Percentiles rank a stretch among this genome's conserved stretches.
Evolutionary conservation across 352 stramenopile species (phyloP).

Genomic region (Phytophthora colocasiae): DNA sequence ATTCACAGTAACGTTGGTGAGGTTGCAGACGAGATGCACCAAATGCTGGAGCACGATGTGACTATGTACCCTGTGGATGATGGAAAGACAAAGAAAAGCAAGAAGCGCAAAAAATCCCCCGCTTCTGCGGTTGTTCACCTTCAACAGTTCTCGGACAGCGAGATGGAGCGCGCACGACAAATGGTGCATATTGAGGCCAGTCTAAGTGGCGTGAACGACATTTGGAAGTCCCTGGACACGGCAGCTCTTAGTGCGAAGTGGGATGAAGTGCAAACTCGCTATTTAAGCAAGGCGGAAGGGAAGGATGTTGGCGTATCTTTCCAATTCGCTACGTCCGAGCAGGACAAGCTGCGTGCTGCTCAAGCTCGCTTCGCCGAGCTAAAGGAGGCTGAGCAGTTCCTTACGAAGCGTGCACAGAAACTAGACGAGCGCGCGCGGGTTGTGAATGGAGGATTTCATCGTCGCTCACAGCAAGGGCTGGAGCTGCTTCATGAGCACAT

Average conservation of each 20-base stretch:
- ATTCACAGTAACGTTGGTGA: slow-evolving; percentile 50
- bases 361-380: slow-evolving; percentile 70
- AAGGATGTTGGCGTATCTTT: slow-evolving; percentile 42
- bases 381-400: slow-evolving; percentile 62
- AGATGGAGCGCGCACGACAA: slow-evolving; percentile 70
- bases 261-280: slow-evolving; percentile 48
- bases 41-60: slow-evolving; percentile 71
- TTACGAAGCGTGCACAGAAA: slow-evolving; percentile 78
- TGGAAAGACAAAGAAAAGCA: slow-evolving; percentile 53
- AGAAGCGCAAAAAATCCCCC: slow-evolving; percentile 70
- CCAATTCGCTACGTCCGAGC: slow-evolving; percentile 44
- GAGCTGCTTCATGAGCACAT: slow-evolving; percentile 45
- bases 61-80: slow-evolving; percentile 52
- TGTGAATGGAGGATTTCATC: slow-evolving; percentile 68
- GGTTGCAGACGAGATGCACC: slow-evolving; percentile 70
- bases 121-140: slow-evolving; percentile 34
- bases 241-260: slow-evolving; percentile 39
- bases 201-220: slow-evolving; percentile 41
- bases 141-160: slow-evolving; percentile 63
- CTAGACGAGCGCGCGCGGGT: slow-evolving; percentile 71
- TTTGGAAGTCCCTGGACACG: slow-evolving; percentile 47
- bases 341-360: slow-evolving; percentile 62
- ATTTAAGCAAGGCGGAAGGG: slow-evolving; percentile 38
- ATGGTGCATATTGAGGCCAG: slow-evolving; percentile 86
- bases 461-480: slow-evolving; percentile 51